A percentile compares a stretch with the other conserved stretches of the same genome.
Evolutionary conservation across 352 stramenopile genomes (phyloP).

Genomic region (Phytophthora melonis): DNA sequence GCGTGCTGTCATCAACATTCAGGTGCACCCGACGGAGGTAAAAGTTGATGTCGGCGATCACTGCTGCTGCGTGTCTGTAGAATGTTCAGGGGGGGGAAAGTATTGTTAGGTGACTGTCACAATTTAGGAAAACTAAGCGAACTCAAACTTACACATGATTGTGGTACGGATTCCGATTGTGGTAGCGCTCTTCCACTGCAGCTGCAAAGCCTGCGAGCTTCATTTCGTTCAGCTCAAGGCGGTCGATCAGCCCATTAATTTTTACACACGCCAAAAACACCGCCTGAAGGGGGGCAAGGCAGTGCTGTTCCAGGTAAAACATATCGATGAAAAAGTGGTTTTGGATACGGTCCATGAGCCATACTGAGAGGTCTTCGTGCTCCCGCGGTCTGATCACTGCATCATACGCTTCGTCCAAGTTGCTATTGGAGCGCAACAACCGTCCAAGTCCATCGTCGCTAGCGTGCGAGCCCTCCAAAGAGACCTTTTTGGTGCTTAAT

Average conservation of each 20-base stretch:
- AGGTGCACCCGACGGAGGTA: constrained; percentile 69
- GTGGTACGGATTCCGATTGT: constrained; percentile 76
- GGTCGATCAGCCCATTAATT: constrained; percentile 54
- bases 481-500: constrained; percentile 42
- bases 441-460: constrained; percentile 35
- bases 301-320: constrained; percentile 65
- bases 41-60: constrained; percentile 75
- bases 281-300: constrained; percentile 51
- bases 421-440: constrained; percentile 20
- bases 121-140: background rate
- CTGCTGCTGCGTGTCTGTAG: constrained; percentile 63
- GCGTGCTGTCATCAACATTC: constrained; percentile 58
- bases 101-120: too few species aligned
- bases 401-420: constrained; percentile 14
- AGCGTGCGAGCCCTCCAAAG: constrained; percentile 17
- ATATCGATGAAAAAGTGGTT: constrained; percentile 75
- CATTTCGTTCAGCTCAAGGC: constrained; percentile 58
- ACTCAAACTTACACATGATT: constrained; percentile 61
- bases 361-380: constrained; percentile 48
- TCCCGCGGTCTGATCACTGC: constrained; percentile 10
- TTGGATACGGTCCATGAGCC: constrained; percentile 62
- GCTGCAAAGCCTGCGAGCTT: constrained; percentile 57
- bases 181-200: constrained; percentile 71
- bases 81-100: too few species aligned
- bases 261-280: constrained; percentile 69